Conservation (phyloP, 331 rosid genomes). For the Quercus lobata region DNA sequence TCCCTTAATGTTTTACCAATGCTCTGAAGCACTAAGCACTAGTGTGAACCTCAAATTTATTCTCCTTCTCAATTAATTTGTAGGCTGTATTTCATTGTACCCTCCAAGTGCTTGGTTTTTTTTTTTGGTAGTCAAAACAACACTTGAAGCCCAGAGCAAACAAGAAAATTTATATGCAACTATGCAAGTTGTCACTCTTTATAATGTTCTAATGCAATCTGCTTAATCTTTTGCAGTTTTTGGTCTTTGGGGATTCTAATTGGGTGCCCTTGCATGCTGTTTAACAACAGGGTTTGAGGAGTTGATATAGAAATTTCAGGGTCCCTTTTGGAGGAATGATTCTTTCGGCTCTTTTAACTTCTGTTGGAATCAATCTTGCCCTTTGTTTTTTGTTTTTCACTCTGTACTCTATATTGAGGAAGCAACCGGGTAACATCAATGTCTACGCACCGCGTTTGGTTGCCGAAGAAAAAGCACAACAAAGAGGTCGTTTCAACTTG, state of each 20-base stretch:
- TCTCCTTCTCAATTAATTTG: neutral
- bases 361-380: constrained; percentile 80
- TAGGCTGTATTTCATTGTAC: neutral
- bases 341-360: constrained; percentile 73
- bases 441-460: constrained; percentile 69
- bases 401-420: constrained; percentile 72
- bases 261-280: neutral
- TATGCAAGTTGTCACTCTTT: neutral
- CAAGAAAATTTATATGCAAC: neutral
- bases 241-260: neutral
- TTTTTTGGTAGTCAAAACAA: neutral
- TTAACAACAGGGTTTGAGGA: constrained; percentile 10
- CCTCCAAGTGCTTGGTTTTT: neutral
- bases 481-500: constrained; percentile 46
- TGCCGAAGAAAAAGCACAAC: constrained; percentile 38
- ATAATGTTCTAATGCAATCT: neutral
- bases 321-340: constrained; percentile 40
- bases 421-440: constrained; percentile 58
- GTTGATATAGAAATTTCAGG: constrained; percentile 16
- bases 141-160: neutral
- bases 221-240: neutral
- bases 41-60: neutral
- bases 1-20: neutral
- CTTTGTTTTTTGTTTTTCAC: constrained; percentile 66
- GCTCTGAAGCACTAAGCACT: neutral